Evolutionary conservation across 2,329 filamentous ascomycete genomes (phyloP).

Genomic region (Venturia oleaginea): DNA sequence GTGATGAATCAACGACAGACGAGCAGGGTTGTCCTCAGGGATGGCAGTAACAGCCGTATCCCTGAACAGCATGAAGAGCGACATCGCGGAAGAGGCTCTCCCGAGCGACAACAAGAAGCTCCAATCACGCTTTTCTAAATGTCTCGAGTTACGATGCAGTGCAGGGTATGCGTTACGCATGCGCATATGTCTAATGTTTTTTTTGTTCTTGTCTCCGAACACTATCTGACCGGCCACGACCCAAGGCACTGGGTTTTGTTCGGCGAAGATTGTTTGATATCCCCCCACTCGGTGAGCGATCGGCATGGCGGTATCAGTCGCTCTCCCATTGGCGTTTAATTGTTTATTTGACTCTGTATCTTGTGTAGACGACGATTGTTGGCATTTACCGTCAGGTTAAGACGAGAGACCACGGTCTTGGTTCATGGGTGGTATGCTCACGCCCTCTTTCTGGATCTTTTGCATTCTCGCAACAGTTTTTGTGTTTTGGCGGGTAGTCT

Average conservation of each 20-base stretch:
- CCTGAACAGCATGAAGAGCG: neutral
- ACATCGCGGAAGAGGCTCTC: neutral
- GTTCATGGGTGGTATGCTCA: neutral
- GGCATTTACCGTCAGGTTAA: neutral
- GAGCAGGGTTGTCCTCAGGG: slow-evolving; percentile 6
- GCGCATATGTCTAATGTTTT: neutral
- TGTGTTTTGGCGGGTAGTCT: neutral
- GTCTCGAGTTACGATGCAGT: neutral
- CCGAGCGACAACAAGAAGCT: neutral
- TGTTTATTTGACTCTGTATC: neutral
- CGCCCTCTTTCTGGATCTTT: neutral
- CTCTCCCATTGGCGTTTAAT: neutral
- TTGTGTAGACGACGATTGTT: neutral
- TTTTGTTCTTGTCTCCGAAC: neutral
- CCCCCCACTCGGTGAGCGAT: neutral
- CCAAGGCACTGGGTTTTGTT: neutral
- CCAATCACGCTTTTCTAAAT: neutral
- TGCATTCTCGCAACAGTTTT: neutral
- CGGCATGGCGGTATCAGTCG: neutral
- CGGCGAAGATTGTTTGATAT: neutral
- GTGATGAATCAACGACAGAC: slow-evolving; percentile 12
- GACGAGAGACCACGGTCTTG: slow-evolving; percentile 1
- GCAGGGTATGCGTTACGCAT: neutral
- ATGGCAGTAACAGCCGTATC: slow-evolving; percentile 10
- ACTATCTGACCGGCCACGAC: neutral